A percentile compares a stretch with the other conserved stretches of the same genome.
Conservation (phyloP, 169 alveolate species). For the Fabrea salina region DNA sequence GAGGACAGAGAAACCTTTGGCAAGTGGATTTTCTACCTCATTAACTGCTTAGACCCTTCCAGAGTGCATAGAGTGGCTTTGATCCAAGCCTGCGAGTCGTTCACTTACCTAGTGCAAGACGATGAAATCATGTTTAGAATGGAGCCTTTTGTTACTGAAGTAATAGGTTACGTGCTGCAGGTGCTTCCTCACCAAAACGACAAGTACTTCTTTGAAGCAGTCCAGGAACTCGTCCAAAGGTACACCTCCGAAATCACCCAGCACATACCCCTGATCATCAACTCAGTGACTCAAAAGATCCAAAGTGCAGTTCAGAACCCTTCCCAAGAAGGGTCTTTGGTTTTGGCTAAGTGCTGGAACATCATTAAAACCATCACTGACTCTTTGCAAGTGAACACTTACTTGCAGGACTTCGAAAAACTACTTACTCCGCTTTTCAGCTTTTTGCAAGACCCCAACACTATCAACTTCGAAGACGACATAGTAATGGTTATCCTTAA, state of each 20-base stretch:
- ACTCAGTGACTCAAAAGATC: neutral
- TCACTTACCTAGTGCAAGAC: neutral
- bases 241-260: too few species aligned
- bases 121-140: slow-evolving; percentile 22
- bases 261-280: neutral
- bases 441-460: neutral
- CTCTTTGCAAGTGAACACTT: neutral
- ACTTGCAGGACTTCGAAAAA: neutral
- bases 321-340: neutral
- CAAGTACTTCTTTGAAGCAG: neutral
- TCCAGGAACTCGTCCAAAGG: neutral
- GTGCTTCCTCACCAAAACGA: neutral
- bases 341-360: slow-evolving; percentile 4
- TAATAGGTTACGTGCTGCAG: neutral
- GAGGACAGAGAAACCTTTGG: neutral
- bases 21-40: neutral
- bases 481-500: neutral
- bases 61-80: neutral
- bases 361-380: neutral
- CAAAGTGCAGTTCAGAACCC: neutral
- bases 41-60: neutral
- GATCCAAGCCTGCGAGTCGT: slow-evolving; percentile 25
- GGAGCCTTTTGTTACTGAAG: neutral
- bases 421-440: neutral
- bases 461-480: neutral